Conservation (phyloP, 2,329 filamentous ascomycete species). For the Diaporthe destruens region DNA sequence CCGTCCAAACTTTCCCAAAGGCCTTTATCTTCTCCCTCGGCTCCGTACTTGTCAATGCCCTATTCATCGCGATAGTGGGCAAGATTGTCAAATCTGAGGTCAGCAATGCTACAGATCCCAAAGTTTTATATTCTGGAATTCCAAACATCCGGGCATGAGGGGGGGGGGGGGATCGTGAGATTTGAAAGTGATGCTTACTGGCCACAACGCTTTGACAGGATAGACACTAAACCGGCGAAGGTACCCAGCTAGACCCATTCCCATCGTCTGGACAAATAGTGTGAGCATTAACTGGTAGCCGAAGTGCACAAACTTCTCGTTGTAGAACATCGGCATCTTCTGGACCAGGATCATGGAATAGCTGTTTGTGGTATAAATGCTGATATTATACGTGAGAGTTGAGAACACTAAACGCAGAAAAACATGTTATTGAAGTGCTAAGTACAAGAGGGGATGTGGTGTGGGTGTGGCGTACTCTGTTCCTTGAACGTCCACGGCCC, state of each 20-base stretch:
- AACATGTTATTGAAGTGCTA: background rate
- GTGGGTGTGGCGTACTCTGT: slow-evolving; percentile 48
- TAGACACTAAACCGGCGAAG: slow-evolving; percentile 55
- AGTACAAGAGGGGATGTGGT: too few species aligned
- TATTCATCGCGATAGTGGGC: slow-evolving; percentile 53
- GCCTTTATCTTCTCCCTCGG: slow-evolving; percentile 56
- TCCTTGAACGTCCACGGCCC: slow-evolving; percentile 59
- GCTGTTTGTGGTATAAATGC: slow-evolving; percentile 52
- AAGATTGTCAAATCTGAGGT: too few species aligned
- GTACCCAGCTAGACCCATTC: slow-evolving; percentile 58
- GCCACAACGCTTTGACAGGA: slow-evolving; percentile 57
- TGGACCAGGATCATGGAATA: slow-evolving; percentile 54
- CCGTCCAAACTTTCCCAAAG: slow-evolving; percentile 49
- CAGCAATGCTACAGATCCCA: too few species aligned
- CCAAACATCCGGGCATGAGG: too few species aligned
- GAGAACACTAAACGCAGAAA: slow-evolving; percentile 48
- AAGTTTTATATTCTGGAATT: too few species aligned
- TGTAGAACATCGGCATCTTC: slow-evolving; percentile 55
- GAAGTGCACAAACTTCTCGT: slow-evolving; percentile 54
- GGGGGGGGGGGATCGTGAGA: too few species aligned
- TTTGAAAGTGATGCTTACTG: slow-evolving; percentile 38
- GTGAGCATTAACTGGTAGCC: slow-evolving; percentile 57
- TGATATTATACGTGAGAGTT: slow-evolving; percentile 56
- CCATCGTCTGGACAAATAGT: slow-evolving; percentile 57
- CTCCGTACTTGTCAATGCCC: slow-evolving; percentile 51